Evolutionary conservation across 73 alveolate species (phyloP).

Genomic region (Symbiodinium pilosum): DNA sequence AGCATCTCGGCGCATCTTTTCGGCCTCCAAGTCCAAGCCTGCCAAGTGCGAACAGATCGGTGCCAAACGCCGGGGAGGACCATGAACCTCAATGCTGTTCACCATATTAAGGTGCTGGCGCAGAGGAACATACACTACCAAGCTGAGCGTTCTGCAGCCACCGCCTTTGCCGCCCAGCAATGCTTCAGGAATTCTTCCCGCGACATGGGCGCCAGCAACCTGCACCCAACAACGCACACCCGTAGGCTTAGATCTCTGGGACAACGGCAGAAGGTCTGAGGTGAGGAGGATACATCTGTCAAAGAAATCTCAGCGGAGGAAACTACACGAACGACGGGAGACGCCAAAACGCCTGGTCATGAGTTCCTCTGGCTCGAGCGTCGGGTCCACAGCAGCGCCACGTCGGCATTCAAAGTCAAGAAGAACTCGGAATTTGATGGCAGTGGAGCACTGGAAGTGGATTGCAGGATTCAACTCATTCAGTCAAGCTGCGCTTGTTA

Average conservation of each 20-base stretch:
- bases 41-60: slow-evolving; percentile 20
- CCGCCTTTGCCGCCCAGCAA: slow-evolving; percentile 90
- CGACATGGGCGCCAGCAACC: slow-evolving; percentile 34
- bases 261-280: too few species aligned
- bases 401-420: neutral
- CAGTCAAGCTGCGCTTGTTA: neutral
- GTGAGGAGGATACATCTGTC: too few species aligned
- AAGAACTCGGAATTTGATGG: neutral
- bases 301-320: too few species aligned
- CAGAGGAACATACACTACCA: too few species aligned
- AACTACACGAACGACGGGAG: too few species aligned
- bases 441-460: too few species aligned
- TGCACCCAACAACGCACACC: too few species aligned
- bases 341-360: neutral
- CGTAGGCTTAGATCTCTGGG: too few species aligned
- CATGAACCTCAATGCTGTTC: slow-evolving; percentile 48
- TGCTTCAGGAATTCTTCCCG: slow-evolving; percentile 37
- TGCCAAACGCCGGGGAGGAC: slow-evolving; percentile 65
- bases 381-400: neutral
- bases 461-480: neutral
- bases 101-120: too few species aligned
- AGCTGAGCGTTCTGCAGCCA: slow-evolving; percentile 4
- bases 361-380: neutral
- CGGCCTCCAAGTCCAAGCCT: slow-evolving; percentile 30
- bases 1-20: too few species aligned